phyloP scores from a whole-genome alignment of 2,329 filamentous ascomycete species.

The Sporothrix pallida region DNA sequence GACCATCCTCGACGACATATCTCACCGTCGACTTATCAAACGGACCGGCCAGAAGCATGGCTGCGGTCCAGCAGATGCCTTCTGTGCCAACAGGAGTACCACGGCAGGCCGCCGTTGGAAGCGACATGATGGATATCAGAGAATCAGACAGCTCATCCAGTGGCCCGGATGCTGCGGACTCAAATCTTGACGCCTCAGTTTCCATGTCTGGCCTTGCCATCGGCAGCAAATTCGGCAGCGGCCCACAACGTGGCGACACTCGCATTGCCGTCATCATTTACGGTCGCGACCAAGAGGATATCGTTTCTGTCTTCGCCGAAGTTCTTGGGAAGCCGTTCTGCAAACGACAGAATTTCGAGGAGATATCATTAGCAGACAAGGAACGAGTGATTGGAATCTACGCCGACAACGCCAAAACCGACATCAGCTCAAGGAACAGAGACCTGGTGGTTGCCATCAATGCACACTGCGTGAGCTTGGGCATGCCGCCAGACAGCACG shows the following conservation, averaged over 20 bases:
- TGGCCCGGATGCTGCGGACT: slow-evolving; percentile 34
- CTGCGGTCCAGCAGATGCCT: slow-evolving; percentile 42
- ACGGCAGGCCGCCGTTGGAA: not conserved
- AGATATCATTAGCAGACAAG: slow-evolving; percentile 60
- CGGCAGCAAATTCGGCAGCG: slow-evolving; percentile 53
- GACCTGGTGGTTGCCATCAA: slow-evolving; percentile 72
- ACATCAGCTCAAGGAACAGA: slow-evolving; percentile 64
- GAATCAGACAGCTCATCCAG: slow-evolving; percentile 29
- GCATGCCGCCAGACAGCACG: slow-evolving; percentile 69
- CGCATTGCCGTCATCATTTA: slow-evolving; percentile 71
- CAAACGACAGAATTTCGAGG: slow-evolving; percentile 61
- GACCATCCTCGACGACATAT: not conserved
- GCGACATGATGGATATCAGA: slow-evolving; percentile 23
- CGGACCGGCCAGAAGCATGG: slow-evolving; percentile 33
- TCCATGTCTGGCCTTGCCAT: slow-evolving; percentile 41
- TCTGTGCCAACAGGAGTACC: slow-evolving; percentile 32
- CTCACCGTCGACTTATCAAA: not conserved
- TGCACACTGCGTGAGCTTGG: slow-evolving; percentile 74
- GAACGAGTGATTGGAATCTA: slow-evolving; percentile 72
- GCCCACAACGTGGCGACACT: slow-evolving; percentile 59
- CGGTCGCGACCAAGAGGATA: slow-evolving; percentile 72
- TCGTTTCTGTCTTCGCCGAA: slow-evolving; percentile 77
- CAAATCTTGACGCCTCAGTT: slow-evolving; percentile 37
- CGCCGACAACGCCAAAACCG: slow-evolving; percentile 60
- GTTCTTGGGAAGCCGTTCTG: slow-evolving; percentile 76